phyloP scores from a whole-genome alignment of 208 protist species.

The Porcisia hertigi region DNA sequence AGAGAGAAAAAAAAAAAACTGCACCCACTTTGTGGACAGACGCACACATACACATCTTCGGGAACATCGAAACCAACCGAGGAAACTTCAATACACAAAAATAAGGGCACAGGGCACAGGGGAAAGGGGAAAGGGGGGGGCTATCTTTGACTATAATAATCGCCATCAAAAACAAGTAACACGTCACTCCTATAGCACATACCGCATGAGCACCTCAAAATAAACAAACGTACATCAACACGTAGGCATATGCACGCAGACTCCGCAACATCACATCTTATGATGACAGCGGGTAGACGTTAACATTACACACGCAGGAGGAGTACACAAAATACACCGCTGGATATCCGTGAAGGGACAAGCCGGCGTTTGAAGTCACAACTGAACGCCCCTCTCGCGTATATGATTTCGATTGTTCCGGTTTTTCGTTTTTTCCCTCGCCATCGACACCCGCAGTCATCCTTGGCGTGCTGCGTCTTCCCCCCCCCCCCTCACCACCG shows the following conservation, averaged over 20 bases:
- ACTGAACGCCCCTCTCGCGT: background rate
- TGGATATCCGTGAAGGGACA: background rate
- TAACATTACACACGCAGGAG: background rate
- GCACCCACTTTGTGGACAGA: background rate
- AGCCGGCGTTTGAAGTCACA: background rate
- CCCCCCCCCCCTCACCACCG: background rate
- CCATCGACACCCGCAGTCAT: background rate
- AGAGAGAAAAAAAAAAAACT: background rate
- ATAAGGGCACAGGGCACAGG: too few species aligned
- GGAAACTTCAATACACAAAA: background rate
- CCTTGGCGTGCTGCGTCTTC: background rate
- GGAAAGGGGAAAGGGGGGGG: constrained; percentile 8
- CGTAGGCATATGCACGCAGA: background rate
- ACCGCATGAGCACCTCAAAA: background rate
- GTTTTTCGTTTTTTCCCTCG: background rate
- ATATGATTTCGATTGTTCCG: too few species aligned
- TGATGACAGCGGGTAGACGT: background rate
- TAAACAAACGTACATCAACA: background rate
- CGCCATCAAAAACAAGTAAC: constrained; percentile 2
- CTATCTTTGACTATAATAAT: background rate
- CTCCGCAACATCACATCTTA: background rate
- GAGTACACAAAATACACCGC: background rate
- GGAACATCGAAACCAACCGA: background rate
- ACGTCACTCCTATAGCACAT: background rate
- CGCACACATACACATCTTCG: constrained; percentile 2